phyloP scores from a whole-genome alignment of 768 basidiomycete genomes.

The Hebeloma cylindrosporum region DNA sequence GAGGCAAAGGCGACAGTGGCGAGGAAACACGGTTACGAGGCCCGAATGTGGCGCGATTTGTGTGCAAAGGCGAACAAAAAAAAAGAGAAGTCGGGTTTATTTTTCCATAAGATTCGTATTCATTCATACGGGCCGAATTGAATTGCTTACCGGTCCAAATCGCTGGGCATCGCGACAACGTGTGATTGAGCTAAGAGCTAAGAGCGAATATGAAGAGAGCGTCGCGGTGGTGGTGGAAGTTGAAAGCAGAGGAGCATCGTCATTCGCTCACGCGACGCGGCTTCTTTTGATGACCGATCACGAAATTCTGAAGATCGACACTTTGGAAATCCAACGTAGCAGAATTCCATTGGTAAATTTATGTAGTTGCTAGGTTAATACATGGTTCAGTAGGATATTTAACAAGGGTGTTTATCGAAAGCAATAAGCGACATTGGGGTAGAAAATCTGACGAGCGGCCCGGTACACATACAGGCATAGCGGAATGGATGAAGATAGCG shows the following conservation, averaged over 20 bases:
- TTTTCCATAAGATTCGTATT: no score
- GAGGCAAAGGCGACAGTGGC: not conserved
- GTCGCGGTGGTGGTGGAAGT: constrained; percentile 12
- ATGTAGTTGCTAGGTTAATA: not conserved
- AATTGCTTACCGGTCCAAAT: constrained; percentile 54
- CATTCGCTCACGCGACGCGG: constrained; percentile 8
- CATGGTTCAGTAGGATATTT: constrained; percentile 5
- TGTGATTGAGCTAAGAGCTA: not conserved
- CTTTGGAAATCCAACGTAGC: no score
- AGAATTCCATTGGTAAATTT: not conserved
- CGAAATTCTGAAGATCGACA: no score
- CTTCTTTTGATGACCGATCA: constrained; percentile 6
- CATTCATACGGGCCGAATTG: not conserved
- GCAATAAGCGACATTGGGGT: not conserved
- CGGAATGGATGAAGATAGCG: not conserved
- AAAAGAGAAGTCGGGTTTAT: no score
- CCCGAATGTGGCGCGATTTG: no score
- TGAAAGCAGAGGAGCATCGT: not conserved
- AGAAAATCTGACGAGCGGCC: constrained; percentile 1
- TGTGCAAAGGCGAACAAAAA: no score
- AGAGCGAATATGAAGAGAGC: not conserved
- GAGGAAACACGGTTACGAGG: not conserved
- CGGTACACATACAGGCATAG: constrained; percentile 2
- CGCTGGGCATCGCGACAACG: constrained; percentile 42
- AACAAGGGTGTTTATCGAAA: constrained; percentile 7